Evolutionary conservation across 345 rosid genomes (phyloP).

Genomic region (Hevea brasiliensis): DNA sequence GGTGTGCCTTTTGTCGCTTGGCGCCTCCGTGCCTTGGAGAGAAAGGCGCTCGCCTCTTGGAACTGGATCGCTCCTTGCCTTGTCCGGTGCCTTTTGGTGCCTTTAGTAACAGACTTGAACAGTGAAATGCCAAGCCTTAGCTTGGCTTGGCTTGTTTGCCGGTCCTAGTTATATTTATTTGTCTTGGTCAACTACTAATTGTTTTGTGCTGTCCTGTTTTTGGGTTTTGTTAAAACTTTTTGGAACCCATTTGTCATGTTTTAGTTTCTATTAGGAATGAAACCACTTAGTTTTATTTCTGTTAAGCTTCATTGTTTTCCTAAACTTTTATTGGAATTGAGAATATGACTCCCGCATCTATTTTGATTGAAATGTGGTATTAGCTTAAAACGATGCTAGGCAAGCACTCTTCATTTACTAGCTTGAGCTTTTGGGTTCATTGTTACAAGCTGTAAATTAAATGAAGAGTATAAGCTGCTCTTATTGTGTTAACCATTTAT

Average conservation of each 20-base stretch:
- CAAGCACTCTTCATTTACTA: background rate
- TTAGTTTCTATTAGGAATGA: background rate
- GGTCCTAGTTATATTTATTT: too few relatives aligned
- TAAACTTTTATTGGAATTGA: background rate
- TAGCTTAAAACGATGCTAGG: background rate
- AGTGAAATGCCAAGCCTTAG: too few relatives aligned
- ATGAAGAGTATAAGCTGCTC: background rate
- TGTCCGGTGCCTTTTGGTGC: too few relatives aligned
- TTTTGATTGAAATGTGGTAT: background rate
- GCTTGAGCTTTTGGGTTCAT: slow-evolving; percentile 4
- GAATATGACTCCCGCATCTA: background rate
- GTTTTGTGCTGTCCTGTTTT: background rate
- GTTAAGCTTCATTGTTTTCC: background rate
- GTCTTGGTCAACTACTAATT: too few relatives aligned
- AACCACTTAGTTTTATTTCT: background rate
- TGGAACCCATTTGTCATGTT: background rate
- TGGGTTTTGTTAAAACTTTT: background rate
- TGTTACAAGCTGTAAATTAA: too few relatives aligned
- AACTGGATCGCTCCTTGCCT: too few relatives aligned
- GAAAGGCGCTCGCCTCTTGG: too few relatives aligned
- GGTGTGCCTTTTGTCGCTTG: too few relatives aligned
- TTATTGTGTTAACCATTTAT: background rate
- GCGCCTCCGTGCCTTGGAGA: too few relatives aligned
- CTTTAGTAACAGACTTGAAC: too few relatives aligned
- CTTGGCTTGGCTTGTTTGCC: too few relatives aligned